These are phyloP conservation scores for Schizophyllum amplum DNA, from an alignment of 1,284 basidiomycete species.

Conservation along the genomic window DNA sequence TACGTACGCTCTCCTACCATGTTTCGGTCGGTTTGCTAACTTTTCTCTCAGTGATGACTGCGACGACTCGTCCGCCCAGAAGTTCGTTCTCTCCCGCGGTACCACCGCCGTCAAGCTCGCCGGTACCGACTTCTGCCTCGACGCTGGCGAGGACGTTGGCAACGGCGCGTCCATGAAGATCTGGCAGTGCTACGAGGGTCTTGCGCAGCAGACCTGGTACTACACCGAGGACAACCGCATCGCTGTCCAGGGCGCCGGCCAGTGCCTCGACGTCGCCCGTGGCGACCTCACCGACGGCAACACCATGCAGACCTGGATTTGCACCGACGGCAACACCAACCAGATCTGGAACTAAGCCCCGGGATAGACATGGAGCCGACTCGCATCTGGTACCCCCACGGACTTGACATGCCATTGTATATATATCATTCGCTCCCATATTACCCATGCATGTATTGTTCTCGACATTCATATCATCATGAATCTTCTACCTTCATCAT, in stretches of 20 bases:
- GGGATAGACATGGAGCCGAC: not conserved
- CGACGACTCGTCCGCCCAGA: slow-evolving; percentile 17
- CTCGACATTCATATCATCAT: no score
- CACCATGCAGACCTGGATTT: slow-evolving; percentile 14
- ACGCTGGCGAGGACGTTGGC: not conserved
- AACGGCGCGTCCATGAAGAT: slow-evolving; percentile 17
- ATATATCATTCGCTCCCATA: no score
- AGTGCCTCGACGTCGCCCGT: slow-evolving; percentile 15
- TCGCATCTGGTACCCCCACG: no score
- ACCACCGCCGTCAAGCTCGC: slow-evolving; percentile 1
- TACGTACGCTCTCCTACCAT: no score
- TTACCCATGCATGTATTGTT: no score
- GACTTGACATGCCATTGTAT: no score
- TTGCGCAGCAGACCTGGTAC: slow-evolving; percentile 17
- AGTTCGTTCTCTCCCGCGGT: slow-evolving; percentile 18
- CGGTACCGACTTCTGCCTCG: slow-evolving; percentile 1
- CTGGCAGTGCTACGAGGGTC: slow-evolving; percentile 16
- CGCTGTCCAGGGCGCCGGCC: slow-evolving; percentile 4
- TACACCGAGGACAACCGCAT: slow-evolving; percentile 9
- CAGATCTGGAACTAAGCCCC: slow-evolving; percentile 6
- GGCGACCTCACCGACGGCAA: slow-evolving; percentile 11
- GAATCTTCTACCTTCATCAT: no score
- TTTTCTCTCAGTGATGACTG: no score
- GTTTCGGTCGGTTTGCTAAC: no score
- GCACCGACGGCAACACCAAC: slow-evolving; percentile 10